Evolutionary conservation across 768 basidiomycete species (phyloP), one percentile per base, ranked within the genome.

Genomic region (Mycena polygramma): DNA sequence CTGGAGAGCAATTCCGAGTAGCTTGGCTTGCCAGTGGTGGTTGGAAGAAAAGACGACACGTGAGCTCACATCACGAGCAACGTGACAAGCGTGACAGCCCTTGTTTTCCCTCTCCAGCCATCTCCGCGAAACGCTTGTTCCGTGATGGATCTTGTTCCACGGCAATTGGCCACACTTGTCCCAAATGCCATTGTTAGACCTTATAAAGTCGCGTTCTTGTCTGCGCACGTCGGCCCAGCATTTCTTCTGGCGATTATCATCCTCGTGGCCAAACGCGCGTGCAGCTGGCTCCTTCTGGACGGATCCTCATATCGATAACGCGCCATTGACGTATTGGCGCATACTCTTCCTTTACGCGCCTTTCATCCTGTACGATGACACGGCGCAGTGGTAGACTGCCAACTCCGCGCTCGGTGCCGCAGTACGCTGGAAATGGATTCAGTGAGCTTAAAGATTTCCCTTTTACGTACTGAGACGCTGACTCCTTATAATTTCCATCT

Each of bases 301-400:
- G 53, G 64, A 70, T 70, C 63, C 30, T 49, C 24, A 52, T 52
- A 66, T 61, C 60, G 69, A 70, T 70, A 70, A 70, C 46, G 22
- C 35, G 6, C 19, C 24, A 24, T 70, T 59, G 68, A 70, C 69
- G 63, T 65, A 60, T 57, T 49, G 51, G 36, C 3, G 30, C 17
- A 26, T 9, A 30, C 53, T 46, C 35, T 66, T 70, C 64, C 46
- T 52, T 70, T 61, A 66, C 66, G 51, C 70, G 9, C 26, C 41
- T 53, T 67, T 58, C 59, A 52, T 66, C 60, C 52, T 30, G 59
- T 26, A 57, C 54, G 53, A 71, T 71, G 70, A 60, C 8, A n/a
- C 17, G 60, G 17, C 46, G 36, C 54, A 13, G 45, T n/a, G 26
- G 10, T 20, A 49, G 66, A 24, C 68, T 57, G 26, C 61, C 68